These are phyloP conservation scores for Penicillium verhagenii DNA, from an alignment of 495 filamentous ascomycete genomes.

Conservation along the genomic window DNA sequence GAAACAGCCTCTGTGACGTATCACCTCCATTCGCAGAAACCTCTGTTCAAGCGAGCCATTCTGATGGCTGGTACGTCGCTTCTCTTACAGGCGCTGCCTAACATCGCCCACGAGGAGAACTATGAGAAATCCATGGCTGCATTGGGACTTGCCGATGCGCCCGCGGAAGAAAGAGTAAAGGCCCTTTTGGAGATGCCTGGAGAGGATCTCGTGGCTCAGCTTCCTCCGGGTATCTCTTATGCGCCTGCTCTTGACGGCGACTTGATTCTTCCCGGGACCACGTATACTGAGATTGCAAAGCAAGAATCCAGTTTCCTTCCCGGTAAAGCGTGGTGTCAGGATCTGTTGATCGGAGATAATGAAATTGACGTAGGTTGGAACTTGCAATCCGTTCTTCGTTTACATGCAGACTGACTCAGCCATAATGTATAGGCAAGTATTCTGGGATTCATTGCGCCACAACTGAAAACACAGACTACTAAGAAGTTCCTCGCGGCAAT, in stretches of 20 bases:
- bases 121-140: constrained; percentile 36
- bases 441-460: constrained; percentile 20
- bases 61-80: constrained; percentile 40
- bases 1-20: constrained; percentile 32
- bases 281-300: constrained; percentile 21
- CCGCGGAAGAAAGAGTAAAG: constrained; percentile 30
- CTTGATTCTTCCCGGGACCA: constrained; percentile 26
- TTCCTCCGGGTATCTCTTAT: constrained; percentile 23
- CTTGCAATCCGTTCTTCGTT: neutral
- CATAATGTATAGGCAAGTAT: constrained; percentile 27
- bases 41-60: constrained; percentile 42
- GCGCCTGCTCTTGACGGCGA: constrained; percentile 38
- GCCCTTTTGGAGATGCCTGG: constrained; percentile 30
- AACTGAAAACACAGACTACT: constrained; percentile 29
- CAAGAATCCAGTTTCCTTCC: constrained; percentile 18
- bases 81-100: constrained; percentile 28
- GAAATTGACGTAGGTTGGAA: constrained; percentile 37
- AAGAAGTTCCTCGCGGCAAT: constrained; percentile 30
- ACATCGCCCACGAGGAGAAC: constrained; percentile 31
- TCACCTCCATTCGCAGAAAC: constrained; percentile 36
- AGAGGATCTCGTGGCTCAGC: constrained; percentile 30
- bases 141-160: constrained; percentile 30
- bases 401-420: neutral
- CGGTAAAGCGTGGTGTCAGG: constrained; percentile 34
- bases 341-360: constrained; percentile 44